These are phyloP conservation scores for Scedosporium minutisporum DNA, from an alignment of 2,329 filamentous ascomycete genomes.

Conservation along the genomic window DNA sequence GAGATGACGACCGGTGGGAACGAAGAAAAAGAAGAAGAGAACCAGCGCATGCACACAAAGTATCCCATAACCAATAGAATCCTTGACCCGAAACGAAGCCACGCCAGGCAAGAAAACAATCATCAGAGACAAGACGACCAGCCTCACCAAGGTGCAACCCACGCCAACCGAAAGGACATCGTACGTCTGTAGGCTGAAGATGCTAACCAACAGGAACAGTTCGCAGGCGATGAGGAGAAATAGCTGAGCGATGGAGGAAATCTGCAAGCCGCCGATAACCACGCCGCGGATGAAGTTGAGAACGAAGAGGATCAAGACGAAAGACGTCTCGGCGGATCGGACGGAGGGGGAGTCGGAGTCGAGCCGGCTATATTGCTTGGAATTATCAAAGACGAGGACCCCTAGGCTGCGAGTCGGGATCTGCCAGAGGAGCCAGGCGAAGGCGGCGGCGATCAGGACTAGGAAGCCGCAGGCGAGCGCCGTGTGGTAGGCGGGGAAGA, in stretches of 20 bases:
- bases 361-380: conserved; percentile 56
- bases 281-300: conserved; percentile 56
- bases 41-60: conserved; percentile 56
- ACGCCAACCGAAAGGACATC: conserved; percentile 58
- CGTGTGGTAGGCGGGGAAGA: conserved; percentile 16
- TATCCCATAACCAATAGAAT: conserved; percentile 62
- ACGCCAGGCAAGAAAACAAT: conserved; percentile 50
- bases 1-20: conserved; percentile 2
- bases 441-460: conserved; percentile 13
- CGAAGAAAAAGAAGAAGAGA: conserved; percentile 54
- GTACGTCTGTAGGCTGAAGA: conserved; percentile 38
- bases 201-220: conserved; percentile 44
- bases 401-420: conserved; percentile 18
- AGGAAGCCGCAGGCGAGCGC: conserved; percentile 22
- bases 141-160: conserved; percentile 50
- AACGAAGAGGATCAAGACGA: conserved; percentile 54
- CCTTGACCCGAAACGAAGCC: conserved; percentile 48
- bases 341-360: not conserved
- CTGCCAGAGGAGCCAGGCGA: conserved; percentile 20
- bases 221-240: conserved; percentile 61
- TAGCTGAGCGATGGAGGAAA: conserved; percentile 48
- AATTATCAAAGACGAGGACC: conserved; percentile 33
- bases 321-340: conserved; percentile 43
- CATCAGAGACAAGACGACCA: conserved; percentile 33
- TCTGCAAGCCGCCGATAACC: conserved; percentile 58